A percentile compares a stretch with the other conserved stretches of the same genome.
These are phyloP conservation scores for Endoconidiophora polonica DNA, from an alignment of 2,329 filamentous ascomycete genomes.

Conservation along the genomic window DNA sequence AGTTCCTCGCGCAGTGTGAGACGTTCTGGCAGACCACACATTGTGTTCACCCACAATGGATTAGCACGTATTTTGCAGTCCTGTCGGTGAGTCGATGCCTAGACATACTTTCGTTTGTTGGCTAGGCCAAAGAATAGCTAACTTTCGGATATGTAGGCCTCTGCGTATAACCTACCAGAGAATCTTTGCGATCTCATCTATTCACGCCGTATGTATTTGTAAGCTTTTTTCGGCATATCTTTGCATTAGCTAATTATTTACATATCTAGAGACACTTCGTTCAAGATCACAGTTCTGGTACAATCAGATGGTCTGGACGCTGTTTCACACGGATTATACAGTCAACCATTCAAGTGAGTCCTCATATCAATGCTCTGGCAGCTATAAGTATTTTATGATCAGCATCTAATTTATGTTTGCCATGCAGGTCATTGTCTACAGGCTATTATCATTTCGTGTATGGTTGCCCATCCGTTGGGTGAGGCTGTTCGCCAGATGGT, in stretches of 20 bases:
- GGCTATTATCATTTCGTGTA: slow-evolving; percentile 12
- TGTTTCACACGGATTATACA: slow-evolving; percentile 4
- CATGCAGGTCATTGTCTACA: slow-evolving; percentile 6
- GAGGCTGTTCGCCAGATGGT: slow-evolving; percentile 12
- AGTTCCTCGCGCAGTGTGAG: slow-evolving; percentile 8
- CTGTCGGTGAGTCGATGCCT: slow-evolving; percentile 1
- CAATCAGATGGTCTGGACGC: slow-evolving; percentile 2
- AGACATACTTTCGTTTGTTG: too few relatives aligned
- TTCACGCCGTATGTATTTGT: neutral
- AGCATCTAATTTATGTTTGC: neutral
- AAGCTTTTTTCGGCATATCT: neutral
- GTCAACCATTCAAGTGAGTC: slow-evolving; percentile 7
- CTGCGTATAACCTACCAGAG: slow-evolving; percentile 10
- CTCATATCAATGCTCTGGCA: neutral
- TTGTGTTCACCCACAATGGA: slow-evolving; percentile 5
- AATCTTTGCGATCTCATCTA: neutral
- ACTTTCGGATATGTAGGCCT: neutral
- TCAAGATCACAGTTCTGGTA: slow-evolving; percentile 5
- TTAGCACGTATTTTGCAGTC: slow-evolving; percentile 4
- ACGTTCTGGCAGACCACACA: neutral
- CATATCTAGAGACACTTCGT: neutral
- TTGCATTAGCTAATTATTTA: neutral
- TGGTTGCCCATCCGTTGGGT: slow-evolving; percentile 11
- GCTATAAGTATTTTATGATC: too few relatives aligned
- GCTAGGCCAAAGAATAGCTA: neutral